phyloP scores from a whole-genome alignment of 163 green algal genomes.

The Chlamydomonas reinhardtii region DNA sequence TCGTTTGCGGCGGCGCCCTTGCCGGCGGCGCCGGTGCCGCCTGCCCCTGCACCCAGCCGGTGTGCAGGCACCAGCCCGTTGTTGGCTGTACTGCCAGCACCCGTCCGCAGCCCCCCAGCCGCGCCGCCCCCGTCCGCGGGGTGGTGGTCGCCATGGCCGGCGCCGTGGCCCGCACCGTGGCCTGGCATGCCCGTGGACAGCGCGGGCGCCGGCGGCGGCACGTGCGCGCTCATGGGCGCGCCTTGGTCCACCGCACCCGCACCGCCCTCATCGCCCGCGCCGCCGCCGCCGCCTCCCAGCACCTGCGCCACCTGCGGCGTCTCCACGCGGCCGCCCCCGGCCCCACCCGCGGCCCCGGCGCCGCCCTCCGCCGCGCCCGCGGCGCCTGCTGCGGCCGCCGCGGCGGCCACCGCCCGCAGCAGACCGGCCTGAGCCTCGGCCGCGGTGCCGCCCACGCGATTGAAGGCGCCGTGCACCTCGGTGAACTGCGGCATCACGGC shows the following conservation, averaged over 20 bases:
- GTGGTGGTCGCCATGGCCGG: too few species aligned
- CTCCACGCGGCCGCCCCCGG: too few species aligned
- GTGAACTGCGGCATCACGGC: conserved; percentile 52
- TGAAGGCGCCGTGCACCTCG: conserved; percentile 46
- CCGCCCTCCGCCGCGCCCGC: not conserved
- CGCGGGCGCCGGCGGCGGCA: too few species aligned
- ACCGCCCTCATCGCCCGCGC: too few species aligned
- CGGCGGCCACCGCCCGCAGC: not conserved
- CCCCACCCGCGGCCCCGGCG: not conserved
- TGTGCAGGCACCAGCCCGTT: not conserved
- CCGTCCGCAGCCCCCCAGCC: too few species aligned
- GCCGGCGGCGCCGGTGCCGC: not conserved
- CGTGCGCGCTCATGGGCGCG: too few species aligned
- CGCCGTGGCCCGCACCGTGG: not conserved
- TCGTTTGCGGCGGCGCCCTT: not conserved
- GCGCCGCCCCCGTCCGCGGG: too few species aligned
- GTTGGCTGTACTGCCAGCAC: not conserved
- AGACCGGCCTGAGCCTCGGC: conserved; percentile 27
- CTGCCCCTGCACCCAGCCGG: not conserved
- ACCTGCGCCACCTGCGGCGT: too few species aligned
- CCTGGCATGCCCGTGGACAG: not conserved
- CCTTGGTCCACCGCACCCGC: too few species aligned
- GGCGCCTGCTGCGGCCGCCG: not conserved
- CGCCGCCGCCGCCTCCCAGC: too few species aligned
- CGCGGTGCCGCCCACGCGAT: conserved; percentile 15